Base-by-base conservation (phyloP, 306 rosid species). In the Dicorynia guianensis region DNA sequence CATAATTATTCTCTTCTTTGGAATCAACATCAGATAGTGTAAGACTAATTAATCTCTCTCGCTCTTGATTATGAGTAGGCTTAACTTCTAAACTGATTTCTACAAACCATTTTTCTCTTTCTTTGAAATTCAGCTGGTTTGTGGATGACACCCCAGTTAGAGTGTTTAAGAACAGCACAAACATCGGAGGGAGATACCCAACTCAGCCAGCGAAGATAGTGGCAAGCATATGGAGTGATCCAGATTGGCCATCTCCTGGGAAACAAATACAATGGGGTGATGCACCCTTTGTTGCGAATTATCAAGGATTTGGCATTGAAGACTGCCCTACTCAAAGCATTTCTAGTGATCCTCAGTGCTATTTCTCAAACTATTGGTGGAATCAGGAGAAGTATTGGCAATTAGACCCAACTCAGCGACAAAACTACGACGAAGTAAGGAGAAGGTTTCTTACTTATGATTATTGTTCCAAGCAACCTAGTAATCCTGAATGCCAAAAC, bases 171-270 rank as follows among this genome's bases (percentile, higher is more conserved):
- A 81, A 76, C 70, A 13, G 19, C 6, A 17, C 57, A 52, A 11
- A 42, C 0, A 43, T 17, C 18, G 81, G 81, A 1, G 78, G 6
- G 9, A 56, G 47, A 19, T 81, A 75, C 48, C 85, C 79, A 19
- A 25, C 71, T 17, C 20, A 67, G 40, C 58, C 48, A 18, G 72
- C 60, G 85, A 30, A 7, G 19, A 76, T 77, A 19, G 19, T 14
- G 11, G 85, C 56, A 67, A 72, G 79, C 63, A 53, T 67, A 43
- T 72, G 85, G 85, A 73, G 71, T 36, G 82, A 72, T 49, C 64
- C 59, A 40, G 44, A 7, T 13, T 77, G 85, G 82, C 82, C 82
- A 30, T 77, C 78, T 0, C 15, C 10, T 20, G 82, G 85, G 2
- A 76, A 5, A 11, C 66, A 34, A 13, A 53, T 61, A 0, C 46